Evolutionary conservation across 139 green algal species (phyloP).

Genomic region (Microglena sp.): DNA sequence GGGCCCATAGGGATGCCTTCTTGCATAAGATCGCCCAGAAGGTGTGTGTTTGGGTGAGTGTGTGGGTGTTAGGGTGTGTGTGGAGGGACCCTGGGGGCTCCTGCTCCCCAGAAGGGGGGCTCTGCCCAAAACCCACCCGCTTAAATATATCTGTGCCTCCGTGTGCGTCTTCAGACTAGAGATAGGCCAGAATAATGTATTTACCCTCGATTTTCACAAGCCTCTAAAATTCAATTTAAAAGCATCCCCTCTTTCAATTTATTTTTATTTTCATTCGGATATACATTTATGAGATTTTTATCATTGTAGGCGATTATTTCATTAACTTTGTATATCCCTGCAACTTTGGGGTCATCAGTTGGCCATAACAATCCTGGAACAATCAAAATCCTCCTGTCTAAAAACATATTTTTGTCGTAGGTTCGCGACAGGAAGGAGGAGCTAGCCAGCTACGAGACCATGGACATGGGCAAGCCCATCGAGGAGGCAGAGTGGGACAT

Average conservation of each 20-base stretch:
- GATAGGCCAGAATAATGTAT: too few relatives aligned
- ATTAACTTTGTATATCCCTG: neutral
- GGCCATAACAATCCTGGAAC: neutral
- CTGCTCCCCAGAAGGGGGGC: too few relatives aligned
- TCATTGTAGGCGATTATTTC: neutral
- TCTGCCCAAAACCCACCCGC: too few relatives aligned
- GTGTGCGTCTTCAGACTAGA: too few relatives aligned
- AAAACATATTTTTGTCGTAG: conserved; percentile 17
- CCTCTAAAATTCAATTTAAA: neutral
- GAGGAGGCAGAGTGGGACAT: conserved; percentile 83
- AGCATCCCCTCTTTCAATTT: neutral
- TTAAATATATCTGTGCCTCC: too few relatives aligned
- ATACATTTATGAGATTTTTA: neutral
- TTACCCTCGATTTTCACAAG: too few relatives aligned
- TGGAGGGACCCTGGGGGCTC: neutral
- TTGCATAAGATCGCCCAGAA: conserved; percentile 50
- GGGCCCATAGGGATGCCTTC: conserved; percentile 35
- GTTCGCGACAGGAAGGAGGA: conserved; percentile 42
- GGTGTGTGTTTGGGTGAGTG: conserved; percentile 16
- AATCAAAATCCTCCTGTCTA: too few relatives aligned
- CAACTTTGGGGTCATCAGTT: neutral
- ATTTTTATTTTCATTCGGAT: neutral
- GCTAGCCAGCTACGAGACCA: conserved; percentile 61
- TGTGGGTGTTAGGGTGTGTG: neutral
- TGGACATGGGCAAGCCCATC: conserved; percentile 79